Base-by-base conservation (phyloP, 2,329 filamentous ascomycete genomes). In the Nemania sp. region DNA sequence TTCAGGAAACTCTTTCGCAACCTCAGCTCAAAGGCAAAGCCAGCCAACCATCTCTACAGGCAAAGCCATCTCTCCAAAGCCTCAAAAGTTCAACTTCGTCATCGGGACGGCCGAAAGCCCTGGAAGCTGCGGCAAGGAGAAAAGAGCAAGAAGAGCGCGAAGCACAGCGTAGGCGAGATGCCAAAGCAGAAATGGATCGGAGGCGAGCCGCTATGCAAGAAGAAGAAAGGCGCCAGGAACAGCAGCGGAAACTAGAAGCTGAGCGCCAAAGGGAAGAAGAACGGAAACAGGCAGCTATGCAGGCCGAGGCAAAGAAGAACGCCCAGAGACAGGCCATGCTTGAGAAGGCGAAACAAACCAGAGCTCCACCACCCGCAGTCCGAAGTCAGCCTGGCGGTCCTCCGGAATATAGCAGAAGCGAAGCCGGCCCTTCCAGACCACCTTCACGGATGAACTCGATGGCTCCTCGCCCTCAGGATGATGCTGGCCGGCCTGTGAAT, bases 101-200 rank as follows among this genome's bases (percentile, higher is more conserved):
- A 35, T 85, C 83, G n/a, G 84, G 87, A 1, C 89, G 90, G 59
- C 87, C 90, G 0, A 93, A 92, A 77, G 91, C 92, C 1, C 82
- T 94, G 24, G 89, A 94, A 62, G 85, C 92, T 55, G 93, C 91
- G 2, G 92, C 93, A 45, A 91, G 90, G 76, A 94, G 94, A 79
- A 95, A 92, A 77, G 93, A 97, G 78, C 91, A 90, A 77, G 94
- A 97, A 74, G 93, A 97, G 77, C 89, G 90, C 55, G 92, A 94
- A 71, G 88, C 89, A 15, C 90, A 94, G 74, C 89, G 90, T 57
- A 95, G 93, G 76, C 90, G 90, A 8, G 92, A 97, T 22, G 90
- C 91, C 43, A 97, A 97, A 80, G 87, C 90, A 18, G 93, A 97
- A 74, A 82, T 92, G 38, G 93, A 97, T 77, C 89, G 92, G 55